A percentile compares a stretch with the other conserved stretches of the same genome.
Conservation (phyloP, 2,329 filamentous ascomycete genomes). For the Fusarium virguliforme region DNA sequence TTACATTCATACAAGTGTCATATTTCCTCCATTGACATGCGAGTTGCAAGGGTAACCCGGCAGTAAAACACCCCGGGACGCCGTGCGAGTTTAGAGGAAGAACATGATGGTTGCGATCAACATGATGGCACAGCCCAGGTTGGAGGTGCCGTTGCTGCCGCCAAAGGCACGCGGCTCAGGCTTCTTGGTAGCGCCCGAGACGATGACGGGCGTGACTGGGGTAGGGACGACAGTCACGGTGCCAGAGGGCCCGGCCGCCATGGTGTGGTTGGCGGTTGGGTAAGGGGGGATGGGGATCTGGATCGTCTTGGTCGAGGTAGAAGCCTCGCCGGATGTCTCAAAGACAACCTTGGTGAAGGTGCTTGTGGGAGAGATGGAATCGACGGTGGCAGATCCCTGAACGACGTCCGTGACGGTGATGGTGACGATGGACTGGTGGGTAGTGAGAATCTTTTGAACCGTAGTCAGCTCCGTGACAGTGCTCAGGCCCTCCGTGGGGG, state of each 20-base stretch:
- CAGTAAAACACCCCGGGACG: not conserved
- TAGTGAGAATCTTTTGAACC: conserved; percentile 49
- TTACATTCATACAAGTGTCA: conserved; percentile 25
- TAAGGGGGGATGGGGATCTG: conserved; percentile 50
- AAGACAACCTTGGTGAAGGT: conserved; percentile 55
- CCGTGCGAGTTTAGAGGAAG: conserved; percentile 49
- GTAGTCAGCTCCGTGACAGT: conserved; percentile 52
- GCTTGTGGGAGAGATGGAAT: conserved; percentile 41
- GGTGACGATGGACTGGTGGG: conserved; percentile 42
- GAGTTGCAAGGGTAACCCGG: conserved; percentile 2
- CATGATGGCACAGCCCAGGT: conserved; percentile 57
- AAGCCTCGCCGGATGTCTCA: conserved; percentile 50
- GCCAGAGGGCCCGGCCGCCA: conserved; percentile 44
- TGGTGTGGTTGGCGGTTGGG: conserved; percentile 53
- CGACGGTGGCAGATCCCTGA: conserved; percentile 35
- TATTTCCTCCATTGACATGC: conserved; percentile 5
- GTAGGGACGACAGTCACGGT: conserved; percentile 46
- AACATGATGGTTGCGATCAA: conserved; percentile 56
- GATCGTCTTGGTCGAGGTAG: conserved; percentile 55
- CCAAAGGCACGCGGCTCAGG: conserved; percentile 53
- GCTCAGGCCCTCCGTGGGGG: conserved; percentile 37
- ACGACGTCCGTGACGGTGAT: conserved; percentile 48
- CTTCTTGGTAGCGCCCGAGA: conserved; percentile 56
- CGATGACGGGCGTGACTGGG: conserved; percentile 49
- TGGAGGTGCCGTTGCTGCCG: conserved; percentile 52